A percentile compares a stretch with the other conserved stretches of the same genome.
These are phyloP conservation scores for Sporothrix euskadiensis DNA, from an alignment of 2,329 filamentous ascomycete species.

Conservation along the genomic window DNA sequence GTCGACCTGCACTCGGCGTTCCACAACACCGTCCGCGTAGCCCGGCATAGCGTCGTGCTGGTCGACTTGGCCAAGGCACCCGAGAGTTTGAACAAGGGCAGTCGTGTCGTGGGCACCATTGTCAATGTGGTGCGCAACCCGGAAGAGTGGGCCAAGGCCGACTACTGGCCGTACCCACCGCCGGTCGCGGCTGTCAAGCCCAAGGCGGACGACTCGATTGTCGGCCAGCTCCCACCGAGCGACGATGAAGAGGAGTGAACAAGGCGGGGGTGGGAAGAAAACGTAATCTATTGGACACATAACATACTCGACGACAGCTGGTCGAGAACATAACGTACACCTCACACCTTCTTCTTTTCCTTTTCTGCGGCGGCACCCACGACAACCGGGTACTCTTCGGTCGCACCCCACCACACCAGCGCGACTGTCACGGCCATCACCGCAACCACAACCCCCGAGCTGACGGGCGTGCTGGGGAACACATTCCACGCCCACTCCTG, in stretches of 20 bases:
- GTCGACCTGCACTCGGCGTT: conserved; percentile 81
- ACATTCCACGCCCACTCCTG: conserved; percentile 96
- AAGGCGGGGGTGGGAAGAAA: background rate
- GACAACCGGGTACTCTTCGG: conserved; percentile 43
- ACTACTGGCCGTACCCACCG: conserved; percentile 81
- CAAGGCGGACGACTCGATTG: conserved; percentile 69
- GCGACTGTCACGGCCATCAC: conserved; percentile 67
- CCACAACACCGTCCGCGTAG: conserved; percentile 91
- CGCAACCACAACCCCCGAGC: conserved; percentile 65
- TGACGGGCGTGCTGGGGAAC: conserved; percentile 70
- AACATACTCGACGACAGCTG: background rate
- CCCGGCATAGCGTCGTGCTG: conserved; percentile 82
- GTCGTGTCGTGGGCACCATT: conserved; percentile 84
- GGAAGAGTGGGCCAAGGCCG: conserved; percentile 84
- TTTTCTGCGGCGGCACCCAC: conserved; percentile 29
- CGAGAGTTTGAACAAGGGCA: conserved; percentile 64
- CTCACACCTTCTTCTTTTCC: conserved; percentile 30
- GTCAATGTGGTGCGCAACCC: conserved; percentile 90
- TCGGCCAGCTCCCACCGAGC: conserved; percentile 82
- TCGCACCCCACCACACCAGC: conserved; percentile 60
- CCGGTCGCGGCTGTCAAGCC: conserved; percentile 55
- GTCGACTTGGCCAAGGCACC: conserved; percentile 62
- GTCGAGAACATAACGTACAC: background rate
- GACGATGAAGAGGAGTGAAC: conserved; percentile 71
- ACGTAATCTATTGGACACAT: background rate